Base-by-base conservation (phyloP, 306 rosid species). In the Albizia julibrissin region DNA sequence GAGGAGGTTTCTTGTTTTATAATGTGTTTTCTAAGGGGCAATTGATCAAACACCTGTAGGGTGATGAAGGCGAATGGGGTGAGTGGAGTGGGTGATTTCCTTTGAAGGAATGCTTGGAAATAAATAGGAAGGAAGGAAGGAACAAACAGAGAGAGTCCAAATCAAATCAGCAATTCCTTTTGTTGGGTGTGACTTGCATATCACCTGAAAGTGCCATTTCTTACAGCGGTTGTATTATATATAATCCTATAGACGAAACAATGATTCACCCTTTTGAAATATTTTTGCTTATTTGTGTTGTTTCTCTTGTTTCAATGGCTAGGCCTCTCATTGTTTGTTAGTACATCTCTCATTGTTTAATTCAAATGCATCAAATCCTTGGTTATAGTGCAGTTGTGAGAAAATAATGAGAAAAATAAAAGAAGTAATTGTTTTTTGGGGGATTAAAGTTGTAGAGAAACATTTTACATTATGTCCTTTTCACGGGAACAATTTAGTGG, bases 91-190 rank as follows among this genome's bases (percentile, higher is more conserved):
- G 75, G 80, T 54, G 86, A 72, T 84, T 87, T 77, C 88, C 89
- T 87, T 91, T 79, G 87, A 91, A 91, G 94, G 85, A 86, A 82
- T 71, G 85, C 84, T 81, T 71, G 54, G 46, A 85, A 80, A 76
- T 85, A 74, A 67, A 72, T 75, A 75, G 74, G 29, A 29, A 69
- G 8, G 75, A 75, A 59, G 26, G 71, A 75, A 59, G 46, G 65
- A 70, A 59, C 18, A 52, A 62, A 44, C 78, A 75, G 8, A 34
- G 37, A 75, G 11, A 34, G 39, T 46, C 81, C 15, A 71, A 82
- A 81, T 47, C 50, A 10, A 37, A 6, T 70, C 58, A 11, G 34
- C 15, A 31, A 67, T 40, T 69, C 69, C 61, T 61, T 64, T 64
- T 37, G 87, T 89, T 87, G 58, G 94, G 79, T 91, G 92, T 37